Conservation (phyloP, 2,329 filamentous ascomycete species). For the Tolypocladium ovalisporum region DNA sequence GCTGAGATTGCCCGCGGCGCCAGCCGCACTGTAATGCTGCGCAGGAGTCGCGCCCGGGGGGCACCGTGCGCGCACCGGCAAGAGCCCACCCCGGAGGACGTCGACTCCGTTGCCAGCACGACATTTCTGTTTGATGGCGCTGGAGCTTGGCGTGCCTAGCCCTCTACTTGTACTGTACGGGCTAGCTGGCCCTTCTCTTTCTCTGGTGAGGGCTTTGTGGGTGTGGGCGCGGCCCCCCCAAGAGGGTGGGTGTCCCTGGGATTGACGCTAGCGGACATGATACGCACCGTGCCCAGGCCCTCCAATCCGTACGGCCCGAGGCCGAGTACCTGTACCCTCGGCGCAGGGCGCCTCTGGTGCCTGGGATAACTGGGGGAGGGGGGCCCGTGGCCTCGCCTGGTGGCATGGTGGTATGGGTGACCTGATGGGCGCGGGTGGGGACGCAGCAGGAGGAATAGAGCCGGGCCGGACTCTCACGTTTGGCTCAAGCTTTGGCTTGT, state of each 20-base stretch:
- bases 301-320: not conserved
- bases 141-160: not conserved
- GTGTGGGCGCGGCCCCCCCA: not conserved
- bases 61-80: not conserved
- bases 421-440: not conserved
- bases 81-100: not conserved
- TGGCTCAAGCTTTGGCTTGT: not conserved
- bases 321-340: not conserved
- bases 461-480: not conserved
- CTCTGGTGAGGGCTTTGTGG: not conserved
- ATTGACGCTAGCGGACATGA: not conserved
- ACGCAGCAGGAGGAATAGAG: not conserved
- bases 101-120: not conserved
- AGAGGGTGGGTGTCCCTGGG: not conserved
- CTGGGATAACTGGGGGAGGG: not conserved
- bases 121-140: not conserved
- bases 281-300: not conserved
- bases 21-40: not conserved
- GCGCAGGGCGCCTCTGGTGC: not conserved
- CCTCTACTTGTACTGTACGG: not conserved
- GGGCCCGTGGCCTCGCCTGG: not conserved
- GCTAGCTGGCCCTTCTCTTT: not conserved
- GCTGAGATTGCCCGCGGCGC: not conserved
- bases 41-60: not conserved
- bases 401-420: not conserved